Conservation (phyloP, 257 asterid genomes). For the Salvia rosmarinus region DNA sequence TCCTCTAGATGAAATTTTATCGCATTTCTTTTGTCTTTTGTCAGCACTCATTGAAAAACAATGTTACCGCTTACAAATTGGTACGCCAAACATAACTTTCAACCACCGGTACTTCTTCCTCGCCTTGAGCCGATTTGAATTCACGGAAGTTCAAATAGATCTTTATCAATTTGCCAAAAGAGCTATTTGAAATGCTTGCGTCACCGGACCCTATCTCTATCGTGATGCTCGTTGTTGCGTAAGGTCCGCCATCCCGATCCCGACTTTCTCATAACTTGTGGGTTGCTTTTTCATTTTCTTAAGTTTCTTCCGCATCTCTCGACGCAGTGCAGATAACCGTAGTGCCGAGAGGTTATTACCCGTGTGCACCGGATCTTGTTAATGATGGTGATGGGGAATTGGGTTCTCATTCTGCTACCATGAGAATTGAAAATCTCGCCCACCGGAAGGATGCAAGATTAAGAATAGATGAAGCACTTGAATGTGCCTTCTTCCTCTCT, state of each 20-base stretch:
- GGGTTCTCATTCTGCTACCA: slow-evolving; percentile 43
- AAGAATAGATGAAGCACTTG: slow-evolving; percentile 93
- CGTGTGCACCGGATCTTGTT: slow-evolving; percentile 78
- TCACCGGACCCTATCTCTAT: slow-evolving; percentile 86
- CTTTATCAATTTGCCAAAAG: slow-evolving; percentile 73
- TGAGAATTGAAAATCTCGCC: slow-evolving; percentile 56
- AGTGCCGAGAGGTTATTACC: slow-evolving; percentile 88
- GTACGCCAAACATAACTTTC: too few relatives aligned
- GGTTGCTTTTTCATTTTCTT: slow-evolving; percentile 13
- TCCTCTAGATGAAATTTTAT: too few relatives aligned
- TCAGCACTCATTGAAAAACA: too few relatives aligned
- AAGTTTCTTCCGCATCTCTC: slow-evolving; percentile 23
- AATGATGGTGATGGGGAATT: slow-evolving; percentile 52
- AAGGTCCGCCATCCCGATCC: slow-evolving; percentile 58
- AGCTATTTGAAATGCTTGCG: slow-evolving; percentile 95
- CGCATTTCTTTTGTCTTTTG: too few relatives aligned
- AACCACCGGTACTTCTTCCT: too few relatives aligned
- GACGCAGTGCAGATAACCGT: slow-evolving; percentile 65
- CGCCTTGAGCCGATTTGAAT: too few relatives aligned
- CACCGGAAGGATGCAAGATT: slow-evolving; percentile 82
- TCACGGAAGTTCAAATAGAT: slow-evolving; percentile 43
- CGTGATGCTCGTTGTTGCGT: slow-evolving; percentile 86
- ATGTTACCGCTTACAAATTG: too few relatives aligned
- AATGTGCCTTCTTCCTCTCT: slow-evolving; percentile 92
- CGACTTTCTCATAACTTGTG: slow-evolving; percentile 3